These are phyloP conservation scores for Phlegmacium glaucopus DNA, from an alignment of 768 basidiomycete species.

Conservation along the genomic window DNA sequence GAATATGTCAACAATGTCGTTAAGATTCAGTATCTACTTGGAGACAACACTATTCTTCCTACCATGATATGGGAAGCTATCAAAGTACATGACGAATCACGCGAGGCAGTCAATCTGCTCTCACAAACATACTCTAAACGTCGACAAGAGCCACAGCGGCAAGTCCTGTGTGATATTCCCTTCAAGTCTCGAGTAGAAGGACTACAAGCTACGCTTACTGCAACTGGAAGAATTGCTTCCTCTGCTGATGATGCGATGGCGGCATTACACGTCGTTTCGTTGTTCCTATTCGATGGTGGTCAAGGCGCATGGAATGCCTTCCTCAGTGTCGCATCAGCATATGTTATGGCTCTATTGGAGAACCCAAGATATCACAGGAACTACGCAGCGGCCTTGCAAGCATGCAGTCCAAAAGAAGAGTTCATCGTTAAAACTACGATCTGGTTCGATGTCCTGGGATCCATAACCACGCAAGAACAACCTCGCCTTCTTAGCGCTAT, in stretches of 20 bases:
- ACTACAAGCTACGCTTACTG: conserved; percentile 16
- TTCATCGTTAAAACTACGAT: conserved; percentile 83
- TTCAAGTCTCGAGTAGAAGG: conserved; percentile 21
- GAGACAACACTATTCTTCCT: conserved; percentile 43
- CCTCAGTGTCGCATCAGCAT: conserved; percentile 57
- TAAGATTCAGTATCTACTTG: conserved; percentile 67
- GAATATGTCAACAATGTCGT: conserved; percentile 64
- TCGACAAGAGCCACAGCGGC: conserved; percentile 15
- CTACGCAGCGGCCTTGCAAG: conserved; percentile 41
- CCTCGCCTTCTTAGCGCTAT: conserved; percentile 60
- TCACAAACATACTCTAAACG: conserved; percentile 51
- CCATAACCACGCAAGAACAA: conserved; percentile 57
- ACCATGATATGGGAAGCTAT: conserved; percentile 50
- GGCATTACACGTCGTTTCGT: conserved; percentile 71
- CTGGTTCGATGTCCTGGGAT: conserved; percentile 85
- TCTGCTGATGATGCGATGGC: conserved; percentile 75
- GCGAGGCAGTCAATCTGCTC: conserved; percentile 59
- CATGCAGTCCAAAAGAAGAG: conserved; percentile 44
- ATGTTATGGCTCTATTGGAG: conserved; percentile 47
- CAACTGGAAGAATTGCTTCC: conserved; percentile 8
- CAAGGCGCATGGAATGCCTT: conserved; percentile 66
- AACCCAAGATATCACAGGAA: conserved; percentile 34
- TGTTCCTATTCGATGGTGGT: conserved; percentile 77
- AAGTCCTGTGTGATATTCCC: conserved; percentile 23
- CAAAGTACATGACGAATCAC: conserved; percentile 40